Base-by-base conservation (phyloP, 139 green algal species). In the Haematococcus lacustris region DNA sequence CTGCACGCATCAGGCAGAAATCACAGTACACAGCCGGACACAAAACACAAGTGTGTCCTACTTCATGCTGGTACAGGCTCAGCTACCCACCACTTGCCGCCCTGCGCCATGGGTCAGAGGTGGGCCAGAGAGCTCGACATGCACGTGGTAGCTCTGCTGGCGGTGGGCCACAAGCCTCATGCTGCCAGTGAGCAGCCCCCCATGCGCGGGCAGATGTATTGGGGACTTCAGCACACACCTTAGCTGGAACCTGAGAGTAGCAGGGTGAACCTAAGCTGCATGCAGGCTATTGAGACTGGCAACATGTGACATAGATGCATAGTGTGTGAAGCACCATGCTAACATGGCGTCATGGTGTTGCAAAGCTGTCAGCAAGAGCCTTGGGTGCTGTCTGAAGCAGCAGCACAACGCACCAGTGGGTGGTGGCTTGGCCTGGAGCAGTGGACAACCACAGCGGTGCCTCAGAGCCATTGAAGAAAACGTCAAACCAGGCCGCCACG, bases 401-500 rank as follows among this genome's bases (percentile, higher is more conserved):
- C n/a, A n/a, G n/a, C n/a, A n/a, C 37, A n/a, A 9, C 78, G 28
- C 66, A 91, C 93, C 94, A 98, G 88, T 98, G 94, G 2, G 94
- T 98, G 30, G 90, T 91, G 41, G 94, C 89, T 68, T 90, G 78
- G 3, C 93, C 94, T 1, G 94, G 94, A 3, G 94, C 94, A 0
- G 94, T 98, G 64, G 86, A 91, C 34, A 98, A 86, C 88, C 88
- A 97, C 17, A 88, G 71, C 53, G 85, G 87, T 40, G 68, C 64
- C 25, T 80, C 65, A 26, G 51, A 78, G 37, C 90, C 92, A 38
- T 89, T 79, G 81, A 98, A 98, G 37, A 93, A 81, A 38, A 98
- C 91, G 77, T 98, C 93, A 83, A 98, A 98, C 93, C 93, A 98
- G 71, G 80, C 91, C 1, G 92, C 93, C 7, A 98, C 39, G 38